Evolutionary conservation across 495 filamentous ascomycete genomes (phyloP), one percentile per base, ranked within the genome.

Genomic region (Lasiosphaeris hirsuta): DNA sequence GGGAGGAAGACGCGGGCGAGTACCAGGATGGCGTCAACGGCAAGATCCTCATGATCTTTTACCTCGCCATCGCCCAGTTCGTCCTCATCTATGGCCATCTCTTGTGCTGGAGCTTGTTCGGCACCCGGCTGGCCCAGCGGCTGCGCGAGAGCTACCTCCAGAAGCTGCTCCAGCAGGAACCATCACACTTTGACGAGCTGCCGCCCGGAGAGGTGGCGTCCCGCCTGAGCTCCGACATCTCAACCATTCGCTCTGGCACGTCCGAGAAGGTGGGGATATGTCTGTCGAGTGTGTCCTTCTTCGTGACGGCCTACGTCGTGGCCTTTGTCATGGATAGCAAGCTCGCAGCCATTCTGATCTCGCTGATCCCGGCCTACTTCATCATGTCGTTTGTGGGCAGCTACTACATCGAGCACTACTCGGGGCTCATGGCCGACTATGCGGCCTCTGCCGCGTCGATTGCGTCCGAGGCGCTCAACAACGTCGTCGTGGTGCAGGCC

Each of bases 261-360:
- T 81, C 82, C 0, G 86, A 89, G 68, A 89, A 89, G 62, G 84
- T 85, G 11, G 85, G 84, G 34, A 79, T 87, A 6, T 78, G 77
- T 42, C 65, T 88, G 34, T 74, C 77, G 36, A 81, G 78, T 37
- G 58, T 85, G 10, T 77, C 81, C 10, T 87, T 85, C 63, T 86
- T 89, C 62, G 58, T 87, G 23, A 81, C 81, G 1, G 78, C 83
- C 3, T 89, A 86, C 58, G 73, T 86, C 40, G 81, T 88, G 5
- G 82, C 83, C 9, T 87, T 88, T 56, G 78, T 84, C 63, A 85
- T 83, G 63, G 70, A 84, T 47, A 69, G 70, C 39, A 71, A 66
- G 63, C 65, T 81, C 13, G 78, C 80, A 4, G 79, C 64, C 6
- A 82, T 83, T 58, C 67, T 84, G 1, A 64, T 88, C 36, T 85